phyloP scores from a whole-genome alignment of 1,139 yeast species.

The Suhomyces coccinellae region DNA sequence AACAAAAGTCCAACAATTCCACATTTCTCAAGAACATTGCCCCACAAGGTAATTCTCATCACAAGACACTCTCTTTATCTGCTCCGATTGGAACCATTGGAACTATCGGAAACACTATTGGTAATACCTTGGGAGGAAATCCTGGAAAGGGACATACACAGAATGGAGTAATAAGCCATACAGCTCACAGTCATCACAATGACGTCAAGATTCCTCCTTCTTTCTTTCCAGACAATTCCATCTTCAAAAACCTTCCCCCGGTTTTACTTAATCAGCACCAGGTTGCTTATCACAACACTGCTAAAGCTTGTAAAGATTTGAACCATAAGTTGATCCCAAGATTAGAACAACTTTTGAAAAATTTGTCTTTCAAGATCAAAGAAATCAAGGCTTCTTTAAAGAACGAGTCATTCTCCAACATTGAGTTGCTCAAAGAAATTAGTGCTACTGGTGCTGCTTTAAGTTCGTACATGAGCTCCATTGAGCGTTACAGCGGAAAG shows the following conservation, averaged over 20 bases:
- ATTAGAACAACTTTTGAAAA: slow-evolving; percentile 39
- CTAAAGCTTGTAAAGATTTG: slow-evolving; percentile 37
- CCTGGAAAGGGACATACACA: background rate
- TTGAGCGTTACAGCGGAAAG: slow-evolving; percentile 35
- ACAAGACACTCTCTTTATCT: background rate
- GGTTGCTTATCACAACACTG: slow-evolving; percentile 27
- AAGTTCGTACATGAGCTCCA: slow-evolving; percentile 32
- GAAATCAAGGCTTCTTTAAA: slow-evolving; percentile 44
- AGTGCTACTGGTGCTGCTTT: slow-evolving; percentile 42
- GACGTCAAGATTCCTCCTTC: slow-evolving; percentile 46
- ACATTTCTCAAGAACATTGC: slow-evolving; percentile 18
- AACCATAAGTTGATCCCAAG: slow-evolving; percentile 37
- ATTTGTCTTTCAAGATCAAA: slow-evolving; percentile 41
- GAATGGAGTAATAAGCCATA: slow-evolving; percentile 2
- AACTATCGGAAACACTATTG: background rate
- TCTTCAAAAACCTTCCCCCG: slow-evolving; percentile 37
- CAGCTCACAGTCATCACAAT: slow-evolving; percentile 11
- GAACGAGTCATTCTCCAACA: slow-evolving; percentile 46
- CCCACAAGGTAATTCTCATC: background rate
- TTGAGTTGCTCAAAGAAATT: slow-evolving; percentile 38
- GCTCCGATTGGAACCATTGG: background rate
- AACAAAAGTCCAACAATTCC: slow-evolving; percentile 33
- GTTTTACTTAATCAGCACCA: slow-evolving; percentile 41
- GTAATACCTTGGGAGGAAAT: background rate
- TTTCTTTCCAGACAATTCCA: slow-evolving; percentile 42